Base-by-base conservation (phyloP, 306 rosid species). In the Fragaria iinumae region DNA sequence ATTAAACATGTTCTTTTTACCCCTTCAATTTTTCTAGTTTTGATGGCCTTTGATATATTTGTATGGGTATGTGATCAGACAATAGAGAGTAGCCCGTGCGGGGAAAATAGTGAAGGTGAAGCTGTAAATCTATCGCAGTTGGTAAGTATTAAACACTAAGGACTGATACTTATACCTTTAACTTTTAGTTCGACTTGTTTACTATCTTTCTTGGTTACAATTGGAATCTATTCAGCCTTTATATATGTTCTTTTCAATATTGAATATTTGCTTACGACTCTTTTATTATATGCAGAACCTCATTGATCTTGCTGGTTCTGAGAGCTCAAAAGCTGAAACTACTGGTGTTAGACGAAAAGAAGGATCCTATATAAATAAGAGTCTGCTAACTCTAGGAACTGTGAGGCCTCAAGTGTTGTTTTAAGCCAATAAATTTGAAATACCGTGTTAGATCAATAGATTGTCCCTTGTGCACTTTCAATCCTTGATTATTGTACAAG, bases 281-380 rank as follows among this genome's bases (percentile, higher is more conserved):
- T 77, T 72, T 76, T 80, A 70, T 72, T 84, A 86, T 83, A 65
- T 87, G 97, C 98, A 96, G 99, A 91, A 96, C 88, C 97, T 96
- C 88, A 93, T 96, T 83, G 99, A 96, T 91, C 97, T 96, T 88
- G 99, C 99, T 84, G 99, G 99, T 85, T 96, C 99, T 65, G 99
- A 96, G 88, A 96, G 99, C 84, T 96, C 99, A 43, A 96, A 92
- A 89, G 97, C 99, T 65, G 99, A 96, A 96, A 96, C 99, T 70
- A 93, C 92, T 79, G 99, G 99, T 55, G 70, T 96, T 82, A 86
- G 99, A 80, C 91, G 99, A 83, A 96, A 92, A 88, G 99, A 96
- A 84, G 99, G 99, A 73, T 96, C 99, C 57, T 96, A 92, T 76
- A 96, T 96, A 82, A 96, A 96, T 79, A 96, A 91, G 87, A 96